Base-by-base conservation (phyloP, 2,329 filamentous ascomycete genomes). In the Paracoccidioides brasiliensis region DNA sequence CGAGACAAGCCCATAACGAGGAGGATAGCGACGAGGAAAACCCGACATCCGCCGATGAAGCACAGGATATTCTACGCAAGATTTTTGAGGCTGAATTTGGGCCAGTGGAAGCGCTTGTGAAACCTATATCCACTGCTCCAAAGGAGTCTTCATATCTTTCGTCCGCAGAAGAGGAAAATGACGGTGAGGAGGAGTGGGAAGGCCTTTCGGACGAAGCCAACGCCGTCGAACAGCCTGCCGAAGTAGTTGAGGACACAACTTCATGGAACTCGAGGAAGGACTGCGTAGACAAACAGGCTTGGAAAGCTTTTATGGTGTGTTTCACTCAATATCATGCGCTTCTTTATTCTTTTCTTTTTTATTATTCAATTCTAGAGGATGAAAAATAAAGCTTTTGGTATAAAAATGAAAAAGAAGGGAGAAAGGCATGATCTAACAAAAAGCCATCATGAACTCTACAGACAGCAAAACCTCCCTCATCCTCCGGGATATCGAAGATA, bases 1-100 rank as follows among this genome's bases (percentile, higher is more conserved):
- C 66, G 22, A 58, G 64, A 53, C 53, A 58, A 56, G 61, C 58
- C 14, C 60, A 51, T 50, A 60, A 62, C 55, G 53, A 51, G 40
- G 59, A 61, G 51, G 64, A 64, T 37, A 42, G 60, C 42, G 64
- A 64, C 41, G 7, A 6, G 14, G 55, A 62, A 33, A 57, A 61
- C 35, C 58, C 61, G 5, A 58, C 61, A 35, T 61, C 60, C 30
- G 68, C 73, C 43, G 74, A 80, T 60, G 78, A 83, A 57, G 78
- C 86, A 10, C 82, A 88, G 62, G 88, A 85, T 55, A 79, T 90
- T 56, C 88, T 98, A 65, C 83, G 84, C 56, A 82, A 81, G 62
- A 86, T 91, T 67, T 97, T 97, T 67, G 93, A 96, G 72, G 81
- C 88, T 33, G 84, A 86, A 66, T 97, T 96, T 74, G 81, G 83